These are phyloP conservation scores for Myxozyma mucilagina DNA, from an alignment of 805 yeast genomes.

Conservation along the genomic window DNA sequence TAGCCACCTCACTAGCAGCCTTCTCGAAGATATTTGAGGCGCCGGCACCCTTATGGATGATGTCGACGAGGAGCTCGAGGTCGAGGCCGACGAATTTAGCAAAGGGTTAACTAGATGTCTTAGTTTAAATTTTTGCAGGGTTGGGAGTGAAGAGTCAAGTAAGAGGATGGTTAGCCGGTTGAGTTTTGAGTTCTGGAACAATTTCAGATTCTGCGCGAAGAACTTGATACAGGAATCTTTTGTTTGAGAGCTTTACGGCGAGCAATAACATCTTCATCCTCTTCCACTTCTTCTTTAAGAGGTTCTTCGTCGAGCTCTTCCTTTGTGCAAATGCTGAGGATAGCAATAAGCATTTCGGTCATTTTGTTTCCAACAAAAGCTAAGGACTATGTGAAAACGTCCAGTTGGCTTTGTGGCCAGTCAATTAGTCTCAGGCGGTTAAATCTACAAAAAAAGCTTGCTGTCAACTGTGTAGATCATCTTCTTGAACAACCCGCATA, in stretches of 20 bases:
- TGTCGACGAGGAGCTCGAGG: constrained; percentile 15
- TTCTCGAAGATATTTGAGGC: constrained; percentile 13
- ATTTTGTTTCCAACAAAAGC: constrained; percentile 96
- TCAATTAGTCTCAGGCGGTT: no score
- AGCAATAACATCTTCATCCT: background rate
- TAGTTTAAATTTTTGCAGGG: no score
- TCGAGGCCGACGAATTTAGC: constrained; percentile 26
- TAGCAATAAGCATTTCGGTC: constrained; percentile 87
- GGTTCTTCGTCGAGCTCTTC: constrained; percentile 74
- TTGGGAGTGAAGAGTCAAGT: no score
- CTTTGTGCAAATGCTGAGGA: constrained; percentile 90
- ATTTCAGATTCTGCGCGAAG: constrained; percentile 85
- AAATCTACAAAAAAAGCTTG: no score
- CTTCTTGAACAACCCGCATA: no score
- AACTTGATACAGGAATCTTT: constrained; percentile 83
- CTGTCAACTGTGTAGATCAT: no score
- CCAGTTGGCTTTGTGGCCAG: no score
- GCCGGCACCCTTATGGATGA: constrained; percentile 25
- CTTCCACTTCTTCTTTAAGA: constrained; percentile 19
- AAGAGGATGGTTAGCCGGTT: no score
- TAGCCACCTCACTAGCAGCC: constrained; percentile 14
- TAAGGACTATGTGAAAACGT: constrained; percentile 94
- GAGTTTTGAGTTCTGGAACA: constrained; percentile 76
- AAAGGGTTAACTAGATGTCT: no score
- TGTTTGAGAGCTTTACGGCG: constrained; percentile 62